Percentiles rank a stretch among this genome's conserved stretches.
Conservation (phyloP, 768 basidiomycete genomes). For the Kwoniella pini region DNA sequence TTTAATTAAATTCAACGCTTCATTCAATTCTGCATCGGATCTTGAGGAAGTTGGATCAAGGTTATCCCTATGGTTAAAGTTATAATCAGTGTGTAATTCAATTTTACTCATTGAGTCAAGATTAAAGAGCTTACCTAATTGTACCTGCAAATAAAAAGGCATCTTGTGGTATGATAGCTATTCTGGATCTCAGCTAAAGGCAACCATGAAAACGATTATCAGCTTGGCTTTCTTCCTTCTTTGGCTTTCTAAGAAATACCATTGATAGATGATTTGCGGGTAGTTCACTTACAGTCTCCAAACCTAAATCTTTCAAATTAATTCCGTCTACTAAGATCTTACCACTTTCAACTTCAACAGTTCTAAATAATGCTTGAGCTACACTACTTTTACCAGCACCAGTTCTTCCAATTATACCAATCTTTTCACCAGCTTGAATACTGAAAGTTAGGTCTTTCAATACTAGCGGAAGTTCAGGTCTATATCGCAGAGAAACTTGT, state of each 20-base stretch:
- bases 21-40: slow-evolving; percentile 67
- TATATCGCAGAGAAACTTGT: slow-evolving; percentile 65
- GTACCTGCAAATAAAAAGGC: slow-evolving; percentile 59
- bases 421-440: slow-evolving; percentile 75
- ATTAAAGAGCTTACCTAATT: slow-evolving; percentile 24
- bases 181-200: slow-evolving; percentile 57
- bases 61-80: slow-evolving; percentile 59
- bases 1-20: slow-evolving; percentile 66
- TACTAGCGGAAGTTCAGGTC: slow-evolving; percentile 75
- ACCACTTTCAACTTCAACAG: slow-evolving; percentile 65
- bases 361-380: slow-evolving; percentile 60
- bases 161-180: slow-evolving; percentile 73
- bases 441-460: slow-evolving; percentile 72
- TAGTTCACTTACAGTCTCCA: slow-evolving; percentile 59
- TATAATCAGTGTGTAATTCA: no score
- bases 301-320: slow-evolving; percentile 59
- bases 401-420: slow-evolving; percentile 73
- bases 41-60: slow-evolving; percentile 61
- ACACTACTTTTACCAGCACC: slow-evolving; percentile 60
- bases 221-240: no score
- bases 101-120: background rate
- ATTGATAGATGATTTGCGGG: no score
- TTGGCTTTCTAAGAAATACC: no score
- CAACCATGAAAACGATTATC: no score
- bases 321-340: slow-evolving; percentile 59